phyloP scores from a whole-genome alignment of 169 alveolate species.

The Plasmodium malariae region DNA sequence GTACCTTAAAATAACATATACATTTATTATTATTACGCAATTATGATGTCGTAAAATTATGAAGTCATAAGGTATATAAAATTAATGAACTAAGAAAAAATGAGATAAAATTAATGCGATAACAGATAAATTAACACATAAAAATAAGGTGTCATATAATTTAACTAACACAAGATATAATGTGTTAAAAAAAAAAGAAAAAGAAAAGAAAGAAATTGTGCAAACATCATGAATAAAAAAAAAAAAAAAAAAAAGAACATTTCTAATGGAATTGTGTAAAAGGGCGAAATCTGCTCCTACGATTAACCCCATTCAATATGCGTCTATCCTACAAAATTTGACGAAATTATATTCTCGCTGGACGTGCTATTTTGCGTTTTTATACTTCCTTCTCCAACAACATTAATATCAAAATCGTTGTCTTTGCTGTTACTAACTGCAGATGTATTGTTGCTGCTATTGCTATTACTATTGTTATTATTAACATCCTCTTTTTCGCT shows the following conservation, averaged over 20 bases:
- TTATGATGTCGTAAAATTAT: no score
- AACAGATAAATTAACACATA: no score
- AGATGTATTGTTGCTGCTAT: background rate
- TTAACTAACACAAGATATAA: no score
- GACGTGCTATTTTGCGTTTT: background rate
- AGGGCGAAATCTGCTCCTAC: background rate
- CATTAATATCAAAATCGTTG: slow-evolving; percentile 15
- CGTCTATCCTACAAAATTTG: slow-evolving; percentile 15
- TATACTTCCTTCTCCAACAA: background rate
- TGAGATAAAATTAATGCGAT: no score
- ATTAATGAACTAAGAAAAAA: no score
- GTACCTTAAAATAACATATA: no score
- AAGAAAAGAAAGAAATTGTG: no score
- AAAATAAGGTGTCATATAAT: no score
- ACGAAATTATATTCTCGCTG: background rate
- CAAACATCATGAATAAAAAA: background rate
- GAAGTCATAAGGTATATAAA: no score
- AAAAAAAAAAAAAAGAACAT: background rate
- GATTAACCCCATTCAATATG: background rate
- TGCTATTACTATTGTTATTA: background rate
- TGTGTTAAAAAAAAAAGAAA: no score
- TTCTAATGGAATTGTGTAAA: background rate
- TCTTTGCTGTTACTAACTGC: background rate
- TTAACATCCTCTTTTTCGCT: background rate
- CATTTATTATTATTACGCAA: no score